A percentile compares a stretch with the other conserved stretches of the same genome.
These are phyloP conservation scores for Hypoxylon sp. DNA, from an alignment of 2,329 filamentous ascomycete species.

Conservation along the genomic window DNA sequence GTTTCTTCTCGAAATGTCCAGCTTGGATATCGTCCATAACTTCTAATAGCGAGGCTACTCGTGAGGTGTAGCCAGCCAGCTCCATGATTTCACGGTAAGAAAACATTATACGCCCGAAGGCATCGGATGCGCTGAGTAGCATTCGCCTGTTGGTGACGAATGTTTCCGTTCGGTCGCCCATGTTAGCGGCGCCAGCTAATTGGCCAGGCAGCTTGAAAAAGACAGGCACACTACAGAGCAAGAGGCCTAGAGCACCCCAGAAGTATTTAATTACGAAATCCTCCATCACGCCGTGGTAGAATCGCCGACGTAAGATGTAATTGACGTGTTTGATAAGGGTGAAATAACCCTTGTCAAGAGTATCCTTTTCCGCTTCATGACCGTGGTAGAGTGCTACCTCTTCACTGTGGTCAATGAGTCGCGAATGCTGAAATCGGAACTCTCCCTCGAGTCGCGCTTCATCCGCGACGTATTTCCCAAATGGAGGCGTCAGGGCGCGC, in stretches of 20 bases:
- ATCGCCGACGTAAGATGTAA: conserved; percentile 87
- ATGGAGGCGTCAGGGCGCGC: conserved; percentile 94
- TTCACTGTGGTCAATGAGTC: conserved; percentile 95
- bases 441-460: conserved; percentile 95
- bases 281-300: conserved; percentile 99
- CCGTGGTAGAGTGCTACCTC: conserved; percentile 94
- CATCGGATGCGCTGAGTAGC: conserved; percentile 92
- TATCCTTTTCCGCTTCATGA: conserved; percentile 95
- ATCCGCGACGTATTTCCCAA: conserved; percentile 97
- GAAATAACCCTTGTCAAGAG: conserved; percentile 97
- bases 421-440: conserved; percentile 94
- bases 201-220: conserved; percentile 92
- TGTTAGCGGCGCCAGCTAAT: conserved; percentile 66
- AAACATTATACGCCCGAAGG: conserved; percentile 96
- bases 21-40: conserved; percentile 95
- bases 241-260: conserved; percentile 92
- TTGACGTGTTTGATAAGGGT: conserved; percentile 99
- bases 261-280: conserved; percentile 99
- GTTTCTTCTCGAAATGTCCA: conserved; percentile 95
- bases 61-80: conserved; percentile 92
- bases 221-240: conserved; percentile 94
- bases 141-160: conserved; percentile 96
- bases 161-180: conserved; percentile 80
- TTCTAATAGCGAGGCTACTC: conserved; percentile 89
- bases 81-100: conserved; percentile 98